Conservation (phyloP, 139 green algal genomes). For the Ulvella scutata region DNA sequence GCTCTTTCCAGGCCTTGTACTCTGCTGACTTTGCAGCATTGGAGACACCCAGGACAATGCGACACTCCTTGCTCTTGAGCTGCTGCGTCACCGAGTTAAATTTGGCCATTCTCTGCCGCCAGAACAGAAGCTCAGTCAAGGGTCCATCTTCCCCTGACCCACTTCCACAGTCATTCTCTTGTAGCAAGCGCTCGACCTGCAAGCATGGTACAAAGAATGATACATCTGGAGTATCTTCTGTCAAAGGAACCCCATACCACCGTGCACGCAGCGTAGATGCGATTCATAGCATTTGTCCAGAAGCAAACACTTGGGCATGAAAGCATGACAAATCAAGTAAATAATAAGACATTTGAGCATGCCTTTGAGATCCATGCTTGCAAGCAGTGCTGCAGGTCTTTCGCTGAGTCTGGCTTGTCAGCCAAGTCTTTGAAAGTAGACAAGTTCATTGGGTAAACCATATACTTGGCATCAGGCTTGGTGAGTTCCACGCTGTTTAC, state of each 20-base stretch:
- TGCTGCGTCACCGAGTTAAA: slow-evolving; percentile 68
- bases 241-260: background rate
- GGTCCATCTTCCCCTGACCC: slow-evolving; percentile 42
- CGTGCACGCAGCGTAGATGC: slow-evolving; percentile 17
- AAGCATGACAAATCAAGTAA: background rate
- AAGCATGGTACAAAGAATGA: background rate
- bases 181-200: slow-evolving; percentile 21
- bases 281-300: too few relatives aligned
- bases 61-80: slow-evolving; percentile 55
- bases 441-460: slow-evolving; percentile 35
- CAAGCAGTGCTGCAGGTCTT: slow-evolving; percentile 35
- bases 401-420: slow-evolving; percentile 22
- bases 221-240: background rate
- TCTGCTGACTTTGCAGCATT: slow-evolving; percentile 28
- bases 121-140: slow-evolving; percentile 77
- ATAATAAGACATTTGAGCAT: background rate
- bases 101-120: slow-evolving; percentile 58
- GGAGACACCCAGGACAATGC: slow-evolving; percentile 56
- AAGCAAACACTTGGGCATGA: too few relatives aligned
- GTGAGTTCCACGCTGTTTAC: slow-evolving; percentile 47
- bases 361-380: slow-evolving; percentile 28
- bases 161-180: background rate
- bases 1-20: slow-evolving; percentile 57
- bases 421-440: slow-evolving; percentile 35
- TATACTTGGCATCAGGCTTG: slow-evolving; percentile 39